phyloP scores from a whole-genome alignment of 176 grass and related monocot species.

The Tillandsia leiboldiana region DNA sequence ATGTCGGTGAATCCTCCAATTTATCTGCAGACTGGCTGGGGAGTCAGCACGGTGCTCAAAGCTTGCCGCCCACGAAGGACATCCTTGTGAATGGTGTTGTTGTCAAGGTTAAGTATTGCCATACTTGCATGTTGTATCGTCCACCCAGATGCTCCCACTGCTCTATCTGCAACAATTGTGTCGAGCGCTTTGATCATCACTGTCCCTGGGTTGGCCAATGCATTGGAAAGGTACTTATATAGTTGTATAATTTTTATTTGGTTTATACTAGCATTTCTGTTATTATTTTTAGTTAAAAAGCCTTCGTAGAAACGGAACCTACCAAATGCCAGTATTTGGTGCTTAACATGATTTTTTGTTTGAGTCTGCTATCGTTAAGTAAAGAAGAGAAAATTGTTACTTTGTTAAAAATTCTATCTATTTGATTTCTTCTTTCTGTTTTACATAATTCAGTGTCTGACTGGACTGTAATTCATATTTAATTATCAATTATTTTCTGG shows the following conservation, averaged over 20 bases:
- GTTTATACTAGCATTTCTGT: no score
- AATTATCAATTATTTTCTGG: neutral
- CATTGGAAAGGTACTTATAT: constrained; percentile 58
- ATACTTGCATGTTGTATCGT: constrained; percentile 82
- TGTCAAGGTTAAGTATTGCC: constrained; percentile 69
- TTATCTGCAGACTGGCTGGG: constrained; percentile 49
- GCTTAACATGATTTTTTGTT: no score
- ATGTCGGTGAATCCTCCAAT: constrained; percentile 41
- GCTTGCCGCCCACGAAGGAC: constrained; percentile 51
- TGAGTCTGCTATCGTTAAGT: neutral
- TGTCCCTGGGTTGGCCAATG: constrained; percentile 77
- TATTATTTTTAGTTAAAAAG: no score
- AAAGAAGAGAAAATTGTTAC: neutral
- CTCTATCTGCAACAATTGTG: constrained; percentile 31
- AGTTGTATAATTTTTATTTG: no score
- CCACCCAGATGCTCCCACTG: constrained; percentile 63
- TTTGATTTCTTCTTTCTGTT: no score
- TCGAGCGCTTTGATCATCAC: constrained; percentile 61
- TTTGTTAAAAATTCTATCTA: no score
- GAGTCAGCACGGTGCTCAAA: constrained; percentile 23
- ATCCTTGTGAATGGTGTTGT: constrained; percentile 57
- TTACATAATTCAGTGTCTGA: no score
- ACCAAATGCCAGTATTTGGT: no score
- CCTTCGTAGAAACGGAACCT: no score
- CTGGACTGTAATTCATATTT: neutral